Base-by-base conservation (phyloP, 352 stramenopile species). In the Phytophthora sp. region DNA sequence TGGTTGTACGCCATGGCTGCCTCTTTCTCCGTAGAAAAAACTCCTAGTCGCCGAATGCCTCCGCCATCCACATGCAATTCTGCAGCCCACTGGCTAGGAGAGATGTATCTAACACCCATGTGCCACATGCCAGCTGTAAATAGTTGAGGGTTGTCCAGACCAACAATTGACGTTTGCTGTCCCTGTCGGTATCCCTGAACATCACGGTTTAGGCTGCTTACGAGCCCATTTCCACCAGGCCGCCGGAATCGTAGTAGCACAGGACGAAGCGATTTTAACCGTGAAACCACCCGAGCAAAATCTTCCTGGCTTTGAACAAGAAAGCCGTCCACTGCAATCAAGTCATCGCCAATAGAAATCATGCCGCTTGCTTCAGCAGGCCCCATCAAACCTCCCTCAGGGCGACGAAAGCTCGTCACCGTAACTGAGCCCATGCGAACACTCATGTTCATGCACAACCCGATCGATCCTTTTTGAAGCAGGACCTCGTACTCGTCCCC, bases 391-490 rank as follows among this genome's bases (percentile, higher is more conserved):
- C 72, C 71, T 11, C 74, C 62, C n/a, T 91, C 81, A 3, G 87
- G 87, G 4, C 87, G 84, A 5, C 87, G 82, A 53, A 96, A 96
- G 35, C 87, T 92, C 23, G 87, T 92, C 23, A 96, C 86, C 0
- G 77, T 87, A 35, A 96, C 85, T 7, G 83, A 91, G 9, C 86
- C 85, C 53, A 84, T 66, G 11, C 87, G 82, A 53, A 96, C 84
- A 54, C 86, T 94, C 88, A 96, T 96, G 66, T 96, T 96, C 88
- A 96, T 96, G 61, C 88, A 96, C 26, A 96, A 71, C 2, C 88
- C 88, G 38, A 94, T 91, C 10, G 79, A 90, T 46, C 88, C 88
- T 58, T 96, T 96, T 67, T 94, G 84, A 52, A 96, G 75, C 61
- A 93, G 44, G 28, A 96, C 86, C 62, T 96, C 88, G 50, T 92